Conservation (phyloP, 495 filamentous ascomycete species). For the Podospora bellae-mahoneyi region DNA sequence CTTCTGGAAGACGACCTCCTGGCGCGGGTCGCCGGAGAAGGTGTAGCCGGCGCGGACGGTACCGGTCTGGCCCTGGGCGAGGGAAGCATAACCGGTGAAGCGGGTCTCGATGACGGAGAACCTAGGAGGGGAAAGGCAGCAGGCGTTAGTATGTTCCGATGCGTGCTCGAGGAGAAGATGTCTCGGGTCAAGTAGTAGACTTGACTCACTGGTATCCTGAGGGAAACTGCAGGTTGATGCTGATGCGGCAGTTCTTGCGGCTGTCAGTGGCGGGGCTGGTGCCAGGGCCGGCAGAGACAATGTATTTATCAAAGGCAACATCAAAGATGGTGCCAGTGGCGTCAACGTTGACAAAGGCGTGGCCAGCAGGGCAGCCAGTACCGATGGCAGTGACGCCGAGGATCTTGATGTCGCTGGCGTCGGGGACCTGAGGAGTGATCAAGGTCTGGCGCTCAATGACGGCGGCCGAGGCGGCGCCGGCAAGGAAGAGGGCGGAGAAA, state of each 20-base stretch:
- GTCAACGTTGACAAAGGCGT: slow-evolving; percentile 32
- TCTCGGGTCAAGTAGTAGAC: not conserved
- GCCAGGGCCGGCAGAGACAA: slow-evolving; percentile 44
- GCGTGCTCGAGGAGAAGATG: not conserved
- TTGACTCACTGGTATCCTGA: slow-evolving; percentile 40
- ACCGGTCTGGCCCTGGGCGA: slow-evolving; percentile 25
- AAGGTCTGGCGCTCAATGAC: not conserved
- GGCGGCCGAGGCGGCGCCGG: slow-evolving; percentile 20
- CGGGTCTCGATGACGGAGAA: slow-evolving; percentile 38
- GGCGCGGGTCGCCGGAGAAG: slow-evolving; percentile 32
- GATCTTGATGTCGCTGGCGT: slow-evolving; percentile 26
- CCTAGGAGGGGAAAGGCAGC: slow-evolving; percentile 4
- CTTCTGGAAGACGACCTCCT: slow-evolving; percentile 38
- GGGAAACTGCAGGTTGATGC: slow-evolving; percentile 44
- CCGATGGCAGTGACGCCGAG: slow-evolving; percentile 31
- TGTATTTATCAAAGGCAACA: slow-evolving; percentile 47
- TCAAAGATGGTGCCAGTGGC: slow-evolving; percentile 42
- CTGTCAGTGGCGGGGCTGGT: slow-evolving; percentile 31
- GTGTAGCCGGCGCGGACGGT: slow-evolving; percentile 30
- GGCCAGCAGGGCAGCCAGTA: slow-evolving; percentile 33
- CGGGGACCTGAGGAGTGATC: slow-evolving; percentile 10
- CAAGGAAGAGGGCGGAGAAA: slow-evolving; percentile 22
- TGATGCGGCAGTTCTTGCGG: slow-evolving; percentile 48
- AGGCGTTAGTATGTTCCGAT: not conserved
- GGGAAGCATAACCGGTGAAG: slow-evolving; percentile 33